Evolutionary conservation across 495 filamentous ascomycete species (phyloP).

Genomic region (Jackrogersella multiformis): DNA sequence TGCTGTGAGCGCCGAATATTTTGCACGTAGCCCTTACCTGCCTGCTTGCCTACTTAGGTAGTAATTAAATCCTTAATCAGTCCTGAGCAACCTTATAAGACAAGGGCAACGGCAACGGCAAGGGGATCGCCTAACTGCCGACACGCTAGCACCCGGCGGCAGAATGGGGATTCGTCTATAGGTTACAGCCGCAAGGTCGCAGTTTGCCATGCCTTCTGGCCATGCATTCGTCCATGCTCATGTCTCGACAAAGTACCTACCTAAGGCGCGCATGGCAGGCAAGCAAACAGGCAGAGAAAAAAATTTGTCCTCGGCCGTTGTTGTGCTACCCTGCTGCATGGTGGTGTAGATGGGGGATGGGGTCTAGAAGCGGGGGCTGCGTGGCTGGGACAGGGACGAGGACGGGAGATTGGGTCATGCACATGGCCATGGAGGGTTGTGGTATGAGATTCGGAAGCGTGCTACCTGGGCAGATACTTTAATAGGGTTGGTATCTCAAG

Average conservation of each 20-base stretch:
- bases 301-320: background rate
- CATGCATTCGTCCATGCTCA: no score
- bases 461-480: background rate
- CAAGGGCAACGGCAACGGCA: no score
- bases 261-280: no score
- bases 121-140: no score
- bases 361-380: background rate
- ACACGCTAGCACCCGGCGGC: slow-evolving; percentile 32
- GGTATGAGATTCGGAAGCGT: background rate
- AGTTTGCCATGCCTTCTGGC: slow-evolving; percentile 9
- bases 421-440: background rate
- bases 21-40: no score
- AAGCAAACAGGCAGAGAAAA: background rate
- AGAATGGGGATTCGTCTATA: slow-evolving; percentile 9
- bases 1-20: no score
- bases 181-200: slow-evolving; percentile 30
- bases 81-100: no score
- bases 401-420: slow-evolving; percentile 1
- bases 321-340: background rate
- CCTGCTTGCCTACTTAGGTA: no score
- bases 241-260: no score
- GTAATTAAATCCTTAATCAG: no score
- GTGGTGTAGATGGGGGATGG: background rate
- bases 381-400: no score
- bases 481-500: background rate